Base-by-base conservation (phyloP, 2,329 filamentous ascomycete species). In the Neofusicoccum parvum region DNA sequence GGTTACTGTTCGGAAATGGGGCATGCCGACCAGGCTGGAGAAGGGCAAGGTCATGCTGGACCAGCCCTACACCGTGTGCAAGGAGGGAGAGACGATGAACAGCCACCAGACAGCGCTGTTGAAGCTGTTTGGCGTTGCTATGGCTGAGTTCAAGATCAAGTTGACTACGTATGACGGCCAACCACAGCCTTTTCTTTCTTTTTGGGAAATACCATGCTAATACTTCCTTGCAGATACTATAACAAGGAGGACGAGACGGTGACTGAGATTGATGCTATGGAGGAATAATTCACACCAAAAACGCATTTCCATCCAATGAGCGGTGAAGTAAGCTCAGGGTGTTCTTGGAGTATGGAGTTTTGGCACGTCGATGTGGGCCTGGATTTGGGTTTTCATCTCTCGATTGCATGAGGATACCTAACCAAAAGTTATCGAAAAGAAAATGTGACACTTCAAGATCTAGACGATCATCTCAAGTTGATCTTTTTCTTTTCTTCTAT, bases 71-170 rank as follows among this genome's bases (percentile, higher is more conserved):
- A 85, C 85, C 10, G 88, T 99, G 58, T 98, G 94, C 81, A 88
- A 88, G 73, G 89, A 93, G 78, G 95, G 94, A 11, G 88, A 97
- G 75, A 85, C 88, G 50, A 81, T 99, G 70, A 94, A 97, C 79
- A 94, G 91, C 70, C 87, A 94, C 72, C 95, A 99, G 85, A 97
- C 95, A 65, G 90, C 93, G 69, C 81, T 99, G 75, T 80, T 99
- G 79, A 98, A 98, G 87, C 85, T 97, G 73, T 98, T 99, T 80
- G 90, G 92, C 62, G 87, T 97, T 65, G 92, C 91, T 68, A 87
- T 95, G 80, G 92, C 92, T 66, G 93, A 98, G 81, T 99, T 99
- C 82, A 89, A 85, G 77, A 88, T 99, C 66, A 85, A 88, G 73
- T 81, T 96, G 70, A 81, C 91, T 78, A 94, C 93, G 75, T 90